Evolutionary conservation across 495 filamentous ascomycete genomes (phyloP).

Genomic region (Astrothelium macrocarpum): DNA sequence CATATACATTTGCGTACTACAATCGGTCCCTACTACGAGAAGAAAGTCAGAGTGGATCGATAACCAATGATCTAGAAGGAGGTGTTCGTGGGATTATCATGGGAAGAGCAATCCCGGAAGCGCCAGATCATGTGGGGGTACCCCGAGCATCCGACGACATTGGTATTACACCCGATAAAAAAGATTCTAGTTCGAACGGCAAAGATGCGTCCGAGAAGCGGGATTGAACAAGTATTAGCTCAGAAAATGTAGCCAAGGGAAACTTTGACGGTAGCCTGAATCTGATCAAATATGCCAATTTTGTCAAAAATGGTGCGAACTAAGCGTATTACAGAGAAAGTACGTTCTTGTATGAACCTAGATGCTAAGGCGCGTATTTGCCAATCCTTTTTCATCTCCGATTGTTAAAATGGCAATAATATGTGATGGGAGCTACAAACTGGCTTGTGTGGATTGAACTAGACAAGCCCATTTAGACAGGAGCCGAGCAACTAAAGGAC

Average conservation of each 20-base stretch:
- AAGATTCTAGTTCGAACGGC: not conserved
- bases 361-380: no score
- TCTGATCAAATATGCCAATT: not conserved
- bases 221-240: not conserved
- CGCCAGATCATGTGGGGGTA: not conserved
- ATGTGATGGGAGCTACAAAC: no score
- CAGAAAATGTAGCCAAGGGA: not conserved
- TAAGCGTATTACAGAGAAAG: no score
- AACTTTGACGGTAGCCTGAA: not conserved
- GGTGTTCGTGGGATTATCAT: not conserved
- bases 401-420: no score
- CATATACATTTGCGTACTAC: conserved; percentile 26
- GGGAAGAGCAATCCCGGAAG: not conserved
- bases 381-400: no score
- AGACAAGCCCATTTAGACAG: no score
- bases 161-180: not conserved
- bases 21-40: not conserved
- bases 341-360: no score
- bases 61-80: not conserved
- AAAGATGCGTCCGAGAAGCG: not conserved
- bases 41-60: not conserved
- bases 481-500: conserved; percentile 14
- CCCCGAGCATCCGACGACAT: not conserved
- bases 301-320: no score
- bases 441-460: no score